These are phyloP conservation scores for Hypoxylon fuscum DNA, from an alignment of 495 filamentous ascomycete genomes.

Conservation along the genomic window DNA sequence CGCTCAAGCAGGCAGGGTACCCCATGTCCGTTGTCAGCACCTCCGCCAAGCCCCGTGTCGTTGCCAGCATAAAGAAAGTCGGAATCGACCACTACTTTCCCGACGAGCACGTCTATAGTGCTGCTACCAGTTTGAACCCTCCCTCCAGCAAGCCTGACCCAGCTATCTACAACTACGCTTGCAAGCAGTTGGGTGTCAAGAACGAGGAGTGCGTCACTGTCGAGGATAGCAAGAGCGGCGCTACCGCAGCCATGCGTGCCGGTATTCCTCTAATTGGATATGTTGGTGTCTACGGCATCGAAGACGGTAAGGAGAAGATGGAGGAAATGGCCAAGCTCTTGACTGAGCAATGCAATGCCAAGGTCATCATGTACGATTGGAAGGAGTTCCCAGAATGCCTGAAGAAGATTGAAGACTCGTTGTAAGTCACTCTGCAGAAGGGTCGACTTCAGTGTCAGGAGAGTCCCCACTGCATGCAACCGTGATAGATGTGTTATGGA, in stretches of 20 bases:
- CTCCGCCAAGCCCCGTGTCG: constrained; percentile 79
- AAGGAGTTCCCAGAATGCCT: constrained; percentile 77
- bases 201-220: constrained; percentile 81
- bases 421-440: constrained; percentile 30
- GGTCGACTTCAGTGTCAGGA: constrained; percentile 1
- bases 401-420: constrained; percentile 69
- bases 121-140: constrained; percentile 77
- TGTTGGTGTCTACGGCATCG: constrained; percentile 77
- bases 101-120: constrained; percentile 78
- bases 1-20: constrained; percentile 70
- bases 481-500: constrained; percentile 6
- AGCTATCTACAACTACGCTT: constrained; percentile 87
- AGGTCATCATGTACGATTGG: constrained; percentile 87
- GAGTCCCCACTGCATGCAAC: constrained; percentile 5
- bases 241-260: constrained; percentile 82
- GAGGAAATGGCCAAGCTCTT: constrained; percentile 75
- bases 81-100: constrained; percentile 83
- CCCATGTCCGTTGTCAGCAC: constrained; percentile 83
- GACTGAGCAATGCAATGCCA: constrained; percentile 70
- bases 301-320: constrained; percentile 69
- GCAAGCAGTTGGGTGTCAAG: constrained; percentile 76
- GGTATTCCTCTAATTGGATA: constrained; percentile 86
- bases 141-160: constrained; percentile 94
- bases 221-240: constrained; percentile 90
- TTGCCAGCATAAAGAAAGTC: constrained; percentile 82